Evolutionary conservation across 129 eudicot genomes (phyloP).

Genomic region (Flaveria sonorensis): DNA sequence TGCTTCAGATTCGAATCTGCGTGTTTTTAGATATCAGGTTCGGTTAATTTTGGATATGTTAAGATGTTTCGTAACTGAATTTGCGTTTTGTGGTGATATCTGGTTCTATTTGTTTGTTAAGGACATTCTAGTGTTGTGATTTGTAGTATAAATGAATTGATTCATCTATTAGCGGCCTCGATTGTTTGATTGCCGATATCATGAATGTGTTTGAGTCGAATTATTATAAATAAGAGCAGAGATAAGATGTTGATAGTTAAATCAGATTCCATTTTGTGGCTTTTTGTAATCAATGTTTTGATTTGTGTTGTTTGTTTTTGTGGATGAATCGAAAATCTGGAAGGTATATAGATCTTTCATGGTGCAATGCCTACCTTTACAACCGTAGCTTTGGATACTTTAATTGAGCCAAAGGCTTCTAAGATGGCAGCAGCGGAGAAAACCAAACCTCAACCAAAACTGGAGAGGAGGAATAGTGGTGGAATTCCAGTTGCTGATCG

Average conservation of each 20-base stretch:
- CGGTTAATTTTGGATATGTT: background rate
- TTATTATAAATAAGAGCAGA: background rate
- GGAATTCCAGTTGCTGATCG: constrained; percentile 32
- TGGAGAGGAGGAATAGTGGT: constrained; percentile 38
- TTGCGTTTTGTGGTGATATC: background rate
- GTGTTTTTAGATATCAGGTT: background rate
- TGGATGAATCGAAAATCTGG: too few species aligned
- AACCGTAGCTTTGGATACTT: constrained; percentile 69
- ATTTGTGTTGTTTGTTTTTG: too few species aligned
- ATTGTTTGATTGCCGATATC: background rate
- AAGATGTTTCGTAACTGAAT: background rate
- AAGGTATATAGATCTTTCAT: constrained; percentile 19
- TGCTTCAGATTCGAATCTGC: background rate
- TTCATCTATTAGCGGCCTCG: background rate
- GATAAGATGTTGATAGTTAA: background rate
- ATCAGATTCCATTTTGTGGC: too few species aligned
- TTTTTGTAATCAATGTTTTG: too few species aligned
- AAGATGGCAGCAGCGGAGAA: constrained; percentile 41
- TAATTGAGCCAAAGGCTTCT: constrained; percentile 59
- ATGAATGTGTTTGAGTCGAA: background rate
- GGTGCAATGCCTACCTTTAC: constrained; percentile 74
- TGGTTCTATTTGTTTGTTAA: background rate
- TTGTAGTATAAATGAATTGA: constrained; percentile 5
- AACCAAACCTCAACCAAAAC: constrained; percentile 39
- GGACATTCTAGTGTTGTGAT: constrained; percentile 20